A percentile compares a stretch with the other conserved stretches of the same genome.
Conservation (phyloP, 1,284 basidiomycete species). For the Fistulinella staudtii region DNA sequence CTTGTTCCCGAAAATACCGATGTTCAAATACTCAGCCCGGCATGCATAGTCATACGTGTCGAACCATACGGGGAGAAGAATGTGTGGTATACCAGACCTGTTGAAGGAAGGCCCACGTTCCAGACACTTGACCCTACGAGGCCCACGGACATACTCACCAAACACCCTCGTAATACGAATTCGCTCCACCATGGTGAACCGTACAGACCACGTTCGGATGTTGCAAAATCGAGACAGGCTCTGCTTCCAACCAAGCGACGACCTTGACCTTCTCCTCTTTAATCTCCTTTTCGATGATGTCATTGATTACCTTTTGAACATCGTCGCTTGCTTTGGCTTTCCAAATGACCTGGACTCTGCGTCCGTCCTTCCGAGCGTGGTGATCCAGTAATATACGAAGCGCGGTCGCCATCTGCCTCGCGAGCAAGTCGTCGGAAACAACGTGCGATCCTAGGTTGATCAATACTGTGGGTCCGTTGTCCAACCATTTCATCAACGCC, state of each 20-base stretch:
- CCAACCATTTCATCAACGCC: background rate
- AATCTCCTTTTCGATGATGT: background rate
- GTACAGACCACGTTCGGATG: conserved; percentile 13
- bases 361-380: background rate
- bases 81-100: conserved; percentile 10
- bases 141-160: conserved; percentile 5
- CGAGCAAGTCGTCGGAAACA: background rate
- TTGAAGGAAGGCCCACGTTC: background rate
- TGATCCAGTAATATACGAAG: background rate
- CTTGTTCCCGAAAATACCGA: conserved; percentile 11
- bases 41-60: conserved; percentile 16
- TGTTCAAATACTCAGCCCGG: conserved; percentile 11
- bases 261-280: background rate
- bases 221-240: conserved; percentile 11
- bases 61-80: conserved; percentile 13
- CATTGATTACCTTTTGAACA: background rate
- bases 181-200: conserved; percentile 16
- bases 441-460: conserved; percentile 4
- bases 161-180: conserved; percentile 15
- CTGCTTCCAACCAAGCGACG: conserved; percentile 9
- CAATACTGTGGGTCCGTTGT: conserved; percentile 1
- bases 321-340: background rate
- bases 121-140: background rate
- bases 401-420: background rate
- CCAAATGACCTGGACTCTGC: conserved; percentile 3